Conservation (phyloP, 441 rosid genomes). For the Rhodomyrtus psidioides region DNA sequence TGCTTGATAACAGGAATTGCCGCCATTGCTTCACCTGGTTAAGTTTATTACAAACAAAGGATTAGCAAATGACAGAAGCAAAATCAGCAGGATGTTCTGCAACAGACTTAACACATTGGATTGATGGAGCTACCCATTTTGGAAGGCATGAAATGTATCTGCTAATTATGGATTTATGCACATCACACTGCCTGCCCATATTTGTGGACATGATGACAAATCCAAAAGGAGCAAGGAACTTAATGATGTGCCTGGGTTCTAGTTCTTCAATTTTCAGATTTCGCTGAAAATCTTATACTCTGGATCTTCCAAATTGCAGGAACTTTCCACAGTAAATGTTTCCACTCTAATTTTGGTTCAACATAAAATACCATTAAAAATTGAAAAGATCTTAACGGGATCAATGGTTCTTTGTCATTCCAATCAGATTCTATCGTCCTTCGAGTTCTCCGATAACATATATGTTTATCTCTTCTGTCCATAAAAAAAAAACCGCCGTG, state of each 20-base stretch:
- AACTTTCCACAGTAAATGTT: not conserved
- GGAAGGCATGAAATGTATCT: not conserved
- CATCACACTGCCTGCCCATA: not conserved
- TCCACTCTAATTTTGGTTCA: not conserved
- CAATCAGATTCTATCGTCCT: not conserved
- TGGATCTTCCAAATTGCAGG: not conserved
- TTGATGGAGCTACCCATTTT: not conserved
- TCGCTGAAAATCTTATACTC: not conserved
- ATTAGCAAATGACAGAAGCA: not conserved
- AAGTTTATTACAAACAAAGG: not conserved
- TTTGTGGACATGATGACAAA: not conserved
- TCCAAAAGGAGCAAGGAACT: not conserved
- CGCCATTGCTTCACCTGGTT: conserved; percentile 89
- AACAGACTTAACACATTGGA: not conserved
- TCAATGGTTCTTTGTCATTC: not conserved
- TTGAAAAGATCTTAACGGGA: not conserved
- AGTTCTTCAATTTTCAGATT: not conserved
- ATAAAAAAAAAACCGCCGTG: not conserved
- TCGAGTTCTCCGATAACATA: not conserved
- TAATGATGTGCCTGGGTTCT: not conserved
- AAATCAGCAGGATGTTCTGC: not conserved
- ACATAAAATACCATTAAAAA: not conserved
- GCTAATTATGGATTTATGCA: not conserved
- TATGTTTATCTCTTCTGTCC: not conserved
- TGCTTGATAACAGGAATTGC: conserved; percentile 71